A percentile compares a stretch with the other conserved stretches of the same genome.
Conservation (phyloP, 2,329 filamentous ascomycete species). For the Neurospora sp. region DNA sequence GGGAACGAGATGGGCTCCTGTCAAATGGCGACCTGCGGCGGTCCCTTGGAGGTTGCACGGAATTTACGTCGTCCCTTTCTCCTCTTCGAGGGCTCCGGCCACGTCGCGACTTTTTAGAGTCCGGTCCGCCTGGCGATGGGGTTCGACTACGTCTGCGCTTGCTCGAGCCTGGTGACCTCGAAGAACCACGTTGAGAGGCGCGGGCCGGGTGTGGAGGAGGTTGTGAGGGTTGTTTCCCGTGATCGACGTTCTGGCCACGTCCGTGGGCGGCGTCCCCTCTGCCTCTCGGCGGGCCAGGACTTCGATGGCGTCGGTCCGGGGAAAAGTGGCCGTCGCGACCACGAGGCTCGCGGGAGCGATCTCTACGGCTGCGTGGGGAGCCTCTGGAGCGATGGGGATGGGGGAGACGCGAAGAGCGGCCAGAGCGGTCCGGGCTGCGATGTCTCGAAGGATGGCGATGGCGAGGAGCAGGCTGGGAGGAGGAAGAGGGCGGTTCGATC, state of each 20-base stretch:
- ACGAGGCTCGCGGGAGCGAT: constrained; percentile 12
- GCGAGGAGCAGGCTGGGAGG: background rate
- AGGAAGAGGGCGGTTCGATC: background rate
- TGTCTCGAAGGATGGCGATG: constrained; percentile 6
- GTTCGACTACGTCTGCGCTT: constrained; percentile 23
- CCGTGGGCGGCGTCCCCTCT: constrained; percentile 6
- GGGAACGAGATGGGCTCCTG: constrained; percentile 15
- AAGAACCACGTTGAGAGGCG: constrained; percentile 11
- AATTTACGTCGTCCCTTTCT: constrained; percentile 11
- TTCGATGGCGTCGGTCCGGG: constrained; percentile 8
- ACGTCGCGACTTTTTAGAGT: constrained; percentile 16
- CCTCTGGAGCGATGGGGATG: constrained; percentile 8
- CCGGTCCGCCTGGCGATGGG: constrained; percentile 13
- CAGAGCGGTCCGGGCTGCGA: constrained; percentile 11
- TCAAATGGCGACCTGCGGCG: constrained; percentile 9
- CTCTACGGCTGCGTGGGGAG: constrained; percentile 13
- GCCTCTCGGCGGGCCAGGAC: constrained; percentile 3
- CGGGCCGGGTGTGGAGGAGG: constrained; percentile 4
- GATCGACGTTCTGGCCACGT: background rate
- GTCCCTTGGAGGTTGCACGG: constrained; percentile 5
- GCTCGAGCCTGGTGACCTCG: constrained; percentile 16
- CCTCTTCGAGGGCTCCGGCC: constrained; percentile 11
- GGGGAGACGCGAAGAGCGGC: constrained; percentile 7
- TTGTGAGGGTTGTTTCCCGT: background rate
- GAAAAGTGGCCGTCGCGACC: constrained; percentile 6